Percentiles rank a stretch among this genome's conserved stretches.
Evolutionary conservation across 768 basidiomycete species (phyloP).

Genomic region (Leccinum variicolor): DNA sequence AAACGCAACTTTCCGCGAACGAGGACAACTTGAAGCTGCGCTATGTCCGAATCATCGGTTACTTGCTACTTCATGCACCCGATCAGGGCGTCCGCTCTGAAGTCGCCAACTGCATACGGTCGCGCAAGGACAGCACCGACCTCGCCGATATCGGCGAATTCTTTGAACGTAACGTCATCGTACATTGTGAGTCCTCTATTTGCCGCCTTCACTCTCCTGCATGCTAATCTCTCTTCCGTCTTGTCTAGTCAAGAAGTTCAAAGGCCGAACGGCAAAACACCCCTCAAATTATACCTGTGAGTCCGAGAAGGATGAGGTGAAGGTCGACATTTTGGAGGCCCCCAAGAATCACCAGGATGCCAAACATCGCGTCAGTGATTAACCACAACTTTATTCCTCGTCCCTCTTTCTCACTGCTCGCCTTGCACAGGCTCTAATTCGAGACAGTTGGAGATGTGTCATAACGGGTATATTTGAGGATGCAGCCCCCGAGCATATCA

Average conservation of each 20-base stretch:
- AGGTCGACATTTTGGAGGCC: background rate
- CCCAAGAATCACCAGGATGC: constrained; percentile 2
- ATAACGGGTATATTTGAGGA: constrained; percentile 27
- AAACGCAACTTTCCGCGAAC: background rate
- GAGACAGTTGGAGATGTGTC: constrained; percentile 35
- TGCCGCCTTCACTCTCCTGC: background rate
- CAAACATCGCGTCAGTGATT: constrained; percentile 2
- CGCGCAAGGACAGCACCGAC: background rate
- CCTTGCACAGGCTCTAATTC: constrained; percentile 31
- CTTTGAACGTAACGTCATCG: constrained; percentile 3
- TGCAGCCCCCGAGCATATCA: background rate
- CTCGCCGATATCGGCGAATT: background rate
- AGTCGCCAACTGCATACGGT: constrained; percentile 4
- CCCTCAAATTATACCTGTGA: constrained; percentile 19
- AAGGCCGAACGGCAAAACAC: constrained; percentile 19
- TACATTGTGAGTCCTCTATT: constrained; percentile 3
- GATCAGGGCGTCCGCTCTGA: background rate
- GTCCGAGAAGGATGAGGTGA: background rate
- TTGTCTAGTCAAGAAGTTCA: constrained; percentile 12
- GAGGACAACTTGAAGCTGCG: background rate
- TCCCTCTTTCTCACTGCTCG: background rate
- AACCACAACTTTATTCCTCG: background rate
- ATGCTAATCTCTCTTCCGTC: background rate
- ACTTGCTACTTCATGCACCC: constrained; percentile 5
- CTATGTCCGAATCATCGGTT: constrained; percentile 5